Percentiles rank a stretch among this genome's conserved stretches.
These are phyloP conservation scores for Conoideocrella luteorostrata DNA, from an alignment of 2,329 filamentous ascomycete species.

Conservation along the genomic window DNA sequence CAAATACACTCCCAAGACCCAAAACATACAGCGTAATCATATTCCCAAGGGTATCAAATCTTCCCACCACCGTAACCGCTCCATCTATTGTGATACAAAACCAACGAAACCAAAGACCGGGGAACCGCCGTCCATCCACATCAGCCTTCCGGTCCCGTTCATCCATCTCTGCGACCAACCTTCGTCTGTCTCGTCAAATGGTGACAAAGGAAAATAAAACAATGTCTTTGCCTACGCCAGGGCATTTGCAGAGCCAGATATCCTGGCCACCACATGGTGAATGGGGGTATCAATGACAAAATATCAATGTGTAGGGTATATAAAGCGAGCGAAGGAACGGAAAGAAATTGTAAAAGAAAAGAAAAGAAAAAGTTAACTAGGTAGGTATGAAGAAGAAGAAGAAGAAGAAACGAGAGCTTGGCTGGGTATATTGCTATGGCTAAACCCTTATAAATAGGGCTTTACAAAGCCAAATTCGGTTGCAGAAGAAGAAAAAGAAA, in stretches of 20 bases:
- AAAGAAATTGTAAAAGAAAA: not conserved
- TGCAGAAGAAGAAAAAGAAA: conserved; percentile 13
- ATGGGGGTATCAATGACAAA: conserved; percentile 1
- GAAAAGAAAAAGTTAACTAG: not conserved
- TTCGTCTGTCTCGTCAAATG: not conserved
- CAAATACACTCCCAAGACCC: too few species aligned
- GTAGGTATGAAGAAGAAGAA: not conserved
- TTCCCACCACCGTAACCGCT: not conserved
- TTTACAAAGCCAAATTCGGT: too few species aligned
- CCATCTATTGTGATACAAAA: not conserved
- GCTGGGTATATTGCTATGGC: not conserved
- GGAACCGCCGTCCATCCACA: too few species aligned
- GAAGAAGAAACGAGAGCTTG: conserved; percentile 1
- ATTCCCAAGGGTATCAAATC: conserved; percentile 3
- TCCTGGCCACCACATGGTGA: too few species aligned
- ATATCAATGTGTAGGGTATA: conserved; percentile 2
- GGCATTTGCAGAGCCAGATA: too few species aligned
- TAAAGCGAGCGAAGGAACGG: not conserved
- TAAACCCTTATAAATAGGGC: too few species aligned
- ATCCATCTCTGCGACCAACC: not conserved
- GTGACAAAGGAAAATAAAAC: not conserved
- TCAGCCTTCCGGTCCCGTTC: not conserved
- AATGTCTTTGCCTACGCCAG: not conserved
- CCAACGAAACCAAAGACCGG: not conserved
- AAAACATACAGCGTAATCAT: not conserved